Base-by-base conservation (phyloP, 305 asterid species). In the Fraxinus velutina region DNA sequence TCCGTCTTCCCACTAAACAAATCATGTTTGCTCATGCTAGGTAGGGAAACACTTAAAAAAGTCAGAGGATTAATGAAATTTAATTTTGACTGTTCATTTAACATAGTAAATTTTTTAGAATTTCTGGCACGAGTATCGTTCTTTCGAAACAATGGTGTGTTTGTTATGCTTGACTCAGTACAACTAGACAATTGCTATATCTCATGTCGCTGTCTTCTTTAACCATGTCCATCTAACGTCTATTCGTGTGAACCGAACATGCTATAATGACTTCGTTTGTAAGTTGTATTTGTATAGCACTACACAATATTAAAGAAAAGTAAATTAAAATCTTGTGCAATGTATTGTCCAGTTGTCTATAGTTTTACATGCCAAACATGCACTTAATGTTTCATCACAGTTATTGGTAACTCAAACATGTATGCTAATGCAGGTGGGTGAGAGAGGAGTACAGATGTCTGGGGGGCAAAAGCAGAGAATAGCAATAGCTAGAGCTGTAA, bases 381-480 rank as follows among this genome's bases (percentile, higher is more conserved):
- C 60, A 50, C 60, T 50, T 15, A 15, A 50, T 50, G 21, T n/a
- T 19, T 73, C 13, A 36, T 29, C 24, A 27, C 73, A 52, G 27
- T 27, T 33, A 72, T 10, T n/a, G 22, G 75, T 33, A 70, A 70
- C 34, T 5, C 66, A 77, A 68, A 29, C 22, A 34, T 32, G 0
- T 50, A 24, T 33, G 6, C 10, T 32, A 29, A 19, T 87, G 78
- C 88, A 96, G 99, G 99, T 96, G 34, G 99, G 99, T 2, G 99
- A 96, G 87, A 86, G 97, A 84, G 99, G 99, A 6, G 92, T 91
- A 39, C 99, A 96, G 73, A 90, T 96, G 93, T 96, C 99, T 0
- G 99, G 99, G 21, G 99, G 99, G 2, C 98, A 96, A 60, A 96
- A 96, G 82, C 99, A 96, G 85, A 90, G 98, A 78, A 91, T 96